Base-by-base conservation (phyloP, 2,329 filamentous ascomycete species). In the Penicillium sp. region DNA sequence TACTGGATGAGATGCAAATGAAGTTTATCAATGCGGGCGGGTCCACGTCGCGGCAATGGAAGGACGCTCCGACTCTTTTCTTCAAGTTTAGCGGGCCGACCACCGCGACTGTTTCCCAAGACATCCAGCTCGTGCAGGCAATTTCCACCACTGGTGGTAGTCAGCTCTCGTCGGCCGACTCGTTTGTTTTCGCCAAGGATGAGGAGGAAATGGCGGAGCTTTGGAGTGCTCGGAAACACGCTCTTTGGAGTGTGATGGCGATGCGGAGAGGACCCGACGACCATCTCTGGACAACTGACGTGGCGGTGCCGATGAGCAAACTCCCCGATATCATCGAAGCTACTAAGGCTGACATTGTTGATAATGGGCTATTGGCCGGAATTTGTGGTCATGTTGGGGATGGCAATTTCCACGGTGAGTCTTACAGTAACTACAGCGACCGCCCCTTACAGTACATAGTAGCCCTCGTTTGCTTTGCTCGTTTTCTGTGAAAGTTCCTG, bases 1-100 rank as follows among this genome's bases (percentile, higher is more conserved):
- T 97, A 61, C 83, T 97, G 29, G 93, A 97, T 78, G 93, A 96
- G 73, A 90, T 93, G 61, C 93, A 96, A 81, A 97, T 97, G 87
- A 79, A 82, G 65, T 88, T 85, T 74, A 89, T 90, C 76, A 90
- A 90, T 67, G 76, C 77, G 50, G 80, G 79, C 62, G 72, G 79
- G 41, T 72, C 76, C 8, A 83, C 81, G 3, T 76, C 73, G 46
- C 73, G 82, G 26, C 80, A 79, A 44, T 93, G 90, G 90, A 85
- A 85, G 61, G 90, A 91, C 71, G 79, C 80, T 0, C 88, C 90
- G 0, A 92, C 90, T 0, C 79, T 93, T 1, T 93, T 93, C 70
- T 86, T 93, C 79, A 92, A 91, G 74, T 92, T 92, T 70, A 83
- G 87, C 0, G 90, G 90, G 7, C 21, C 21, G 21, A 21, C 21